phyloP scores from a whole-genome alignment of 2,329 filamentous ascomycete genomes.

The Metarhizium robertsii region DNA sequence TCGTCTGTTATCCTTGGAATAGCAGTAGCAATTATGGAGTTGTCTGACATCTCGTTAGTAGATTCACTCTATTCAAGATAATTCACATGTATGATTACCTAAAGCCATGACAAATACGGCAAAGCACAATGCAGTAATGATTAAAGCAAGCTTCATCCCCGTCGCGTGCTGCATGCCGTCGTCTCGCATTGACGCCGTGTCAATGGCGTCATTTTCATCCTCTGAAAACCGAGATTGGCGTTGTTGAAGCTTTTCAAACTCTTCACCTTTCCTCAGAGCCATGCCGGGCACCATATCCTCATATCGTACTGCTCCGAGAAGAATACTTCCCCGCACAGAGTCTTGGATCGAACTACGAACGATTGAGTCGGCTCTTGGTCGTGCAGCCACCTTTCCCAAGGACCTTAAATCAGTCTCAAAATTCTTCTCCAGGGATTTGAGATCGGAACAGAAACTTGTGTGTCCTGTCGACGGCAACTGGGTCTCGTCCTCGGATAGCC shows the following conservation, averaged over 20 bases:
- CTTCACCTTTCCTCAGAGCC: conserved; percentile 11
- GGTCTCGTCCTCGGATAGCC: conserved; percentile 16
- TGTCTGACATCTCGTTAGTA: conserved; percentile 10
- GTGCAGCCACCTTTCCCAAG: background rate
- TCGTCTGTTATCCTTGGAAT: conserved; percentile 34
- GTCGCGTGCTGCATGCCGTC: background rate
- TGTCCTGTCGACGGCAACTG: conserved; percentile 11
- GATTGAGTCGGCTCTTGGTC: background rate
- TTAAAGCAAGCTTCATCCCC: background rate
- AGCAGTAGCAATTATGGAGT: conserved; percentile 33
- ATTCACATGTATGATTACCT: conserved; percentile 12
- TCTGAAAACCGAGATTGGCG: background rate
- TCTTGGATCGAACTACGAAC: background rate
- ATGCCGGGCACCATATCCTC: conserved; percentile 12
- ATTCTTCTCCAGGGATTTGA: conserved; percentile 12
- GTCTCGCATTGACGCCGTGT: background rate
- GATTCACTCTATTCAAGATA: no score
- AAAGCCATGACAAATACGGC: conserved; percentile 32
- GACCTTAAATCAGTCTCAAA: background rate
- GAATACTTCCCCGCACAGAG: background rate
- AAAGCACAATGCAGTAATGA: conserved; percentile 29
- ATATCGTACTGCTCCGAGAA: conserved; percentile 1
- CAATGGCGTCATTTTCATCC: background rate
- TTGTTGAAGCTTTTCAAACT: conserved; percentile 18
- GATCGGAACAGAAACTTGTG: conserved; percentile 11